Base-by-base conservation (phyloP, 2,329 filamentous ascomycete genomes). In the Fusarium keratoplasticum region DNA sequence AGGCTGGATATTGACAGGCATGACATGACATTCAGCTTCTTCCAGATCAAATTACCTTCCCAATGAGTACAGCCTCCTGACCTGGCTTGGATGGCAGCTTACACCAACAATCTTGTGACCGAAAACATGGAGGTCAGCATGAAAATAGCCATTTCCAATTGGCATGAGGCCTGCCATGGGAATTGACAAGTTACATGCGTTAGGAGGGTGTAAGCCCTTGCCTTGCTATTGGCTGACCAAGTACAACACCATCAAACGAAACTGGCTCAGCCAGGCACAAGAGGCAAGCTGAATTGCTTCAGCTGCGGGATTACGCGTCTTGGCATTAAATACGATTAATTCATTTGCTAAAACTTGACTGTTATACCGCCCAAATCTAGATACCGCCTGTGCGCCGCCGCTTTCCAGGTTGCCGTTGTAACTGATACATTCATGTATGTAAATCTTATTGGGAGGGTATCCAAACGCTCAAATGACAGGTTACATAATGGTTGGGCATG, bases 381-480 rank as follows among this genome's bases (percentile, higher is more conserved):
- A 16, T 47, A 29, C n/a, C 50, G 36, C 35, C 33, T 16, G 54
- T 20, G 27, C 42, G 25, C 25, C 14, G n/a, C 38, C 57, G 55
- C 44, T 31, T 64, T 42, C 47, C 36, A 64, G 40, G 40, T 42
- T 18, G 54, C 25, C 52, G 35, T 58, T 67, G 29, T 50, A 66
- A 54, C 58, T 31, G 13, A 52, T 47, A 29, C 16, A 31, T 8
- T 14, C 35, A 42, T 64, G 40, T 66, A 62, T 33, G 31, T 61
- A 57, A 47, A 64, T 60, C 42, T 29, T 60, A 22, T 40, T 40
- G 35, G 25, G 55, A 54, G 42, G 27, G 27, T 40, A 60, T 66
- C 36, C 59, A 70, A 64, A 72, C 29, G 52, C 40, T 59, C 47
- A 62, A 67, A 67, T 60, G 31, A 57, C 42, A 64, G 47, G 54